Evolutionary conservation across 768 basidiomycete species (phyloP), one percentile per base, ranked within the genome.

Genomic region (Saitozyma podzolica): DNA sequence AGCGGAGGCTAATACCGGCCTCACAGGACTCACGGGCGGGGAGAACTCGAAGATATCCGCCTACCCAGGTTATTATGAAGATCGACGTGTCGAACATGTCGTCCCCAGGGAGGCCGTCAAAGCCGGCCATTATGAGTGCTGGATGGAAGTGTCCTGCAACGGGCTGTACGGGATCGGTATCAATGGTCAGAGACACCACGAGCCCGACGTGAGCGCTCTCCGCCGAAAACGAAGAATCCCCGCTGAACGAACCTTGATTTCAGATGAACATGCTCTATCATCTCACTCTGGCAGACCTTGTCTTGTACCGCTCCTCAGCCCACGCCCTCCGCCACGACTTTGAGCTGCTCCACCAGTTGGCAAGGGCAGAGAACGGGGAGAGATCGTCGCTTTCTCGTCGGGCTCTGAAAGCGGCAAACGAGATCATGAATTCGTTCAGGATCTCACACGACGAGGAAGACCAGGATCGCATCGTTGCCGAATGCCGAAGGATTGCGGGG

Each of bases 151-250:
- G 29, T 68, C 65, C 43, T 53, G 56, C 47, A 96, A 96, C 63
- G 94, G 90, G 55, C 92, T 96, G 91, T 96, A 95, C 70, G 94
- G 94, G 51, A 86, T 91, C 54, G 71, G 91, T 69, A 89, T 64
- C 63, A 64, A 29, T 29, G 29, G 29, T 29, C 29, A 29, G 29
- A 29, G 29, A 29, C 29, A 29, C 29, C 29, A 29, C 42, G 56
- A 17, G 9, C 63, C 63, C 8, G 54, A 64, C 43, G 63, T 64
- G 39, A 60, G 64, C 45, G 29, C 3, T 41, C 14, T 41, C 13
- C n/a, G 20, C 54, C 41, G 29, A 29, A 29, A 29, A 29, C 29
- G 29, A 29, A 29, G 29, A 29, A 29, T 29, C 29, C 29, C 29
- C 29, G 29, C 29, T 29, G 29, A 29, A 29, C 29, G 29, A 29